Percentiles rank a stretch among this genome's conserved stretches.
phyloP scores from a whole-genome alignment of 106 monocot species.

The Cymbidium sinense region DNA sequence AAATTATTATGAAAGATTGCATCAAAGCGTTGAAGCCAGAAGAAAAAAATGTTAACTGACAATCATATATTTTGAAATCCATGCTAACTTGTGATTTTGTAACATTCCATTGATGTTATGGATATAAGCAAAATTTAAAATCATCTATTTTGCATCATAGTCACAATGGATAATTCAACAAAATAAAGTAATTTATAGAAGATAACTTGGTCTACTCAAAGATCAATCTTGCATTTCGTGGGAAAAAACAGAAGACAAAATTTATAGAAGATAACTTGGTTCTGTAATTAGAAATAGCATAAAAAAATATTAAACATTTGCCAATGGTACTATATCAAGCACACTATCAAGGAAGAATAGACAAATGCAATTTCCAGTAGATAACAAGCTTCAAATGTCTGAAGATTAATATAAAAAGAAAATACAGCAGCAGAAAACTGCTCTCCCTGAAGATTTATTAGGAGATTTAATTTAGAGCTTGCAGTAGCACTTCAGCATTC shows the following conservation, averaged over 20 bases:
- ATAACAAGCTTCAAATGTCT: not conserved
- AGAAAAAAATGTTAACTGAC: not conserved
- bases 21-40: not conserved
- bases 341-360: not conserved
- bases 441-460: not conserved
- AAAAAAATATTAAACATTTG: not conserved
- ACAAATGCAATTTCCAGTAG: not conserved
- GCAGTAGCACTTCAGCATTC: not conserved
- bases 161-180: not conserved
- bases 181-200: not conserved
- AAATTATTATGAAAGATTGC: not conserved
- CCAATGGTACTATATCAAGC: not conserved
- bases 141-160: not conserved
- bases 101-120: not conserved
- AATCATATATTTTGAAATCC: not conserved
- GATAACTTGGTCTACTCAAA: no score
- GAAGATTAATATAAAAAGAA: not conserved
- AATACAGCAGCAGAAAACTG: not conserved
- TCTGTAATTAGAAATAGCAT: not conserved
- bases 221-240: not conserved
- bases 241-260: not conserved
- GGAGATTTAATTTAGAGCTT: not conserved
- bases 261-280: not conserved
- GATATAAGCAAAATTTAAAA: not conserved
- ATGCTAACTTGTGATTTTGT: not conserved